Base-by-base conservation (phyloP, 768 basidiomycete genomes). In the Termitomyces sp. region DNA sequence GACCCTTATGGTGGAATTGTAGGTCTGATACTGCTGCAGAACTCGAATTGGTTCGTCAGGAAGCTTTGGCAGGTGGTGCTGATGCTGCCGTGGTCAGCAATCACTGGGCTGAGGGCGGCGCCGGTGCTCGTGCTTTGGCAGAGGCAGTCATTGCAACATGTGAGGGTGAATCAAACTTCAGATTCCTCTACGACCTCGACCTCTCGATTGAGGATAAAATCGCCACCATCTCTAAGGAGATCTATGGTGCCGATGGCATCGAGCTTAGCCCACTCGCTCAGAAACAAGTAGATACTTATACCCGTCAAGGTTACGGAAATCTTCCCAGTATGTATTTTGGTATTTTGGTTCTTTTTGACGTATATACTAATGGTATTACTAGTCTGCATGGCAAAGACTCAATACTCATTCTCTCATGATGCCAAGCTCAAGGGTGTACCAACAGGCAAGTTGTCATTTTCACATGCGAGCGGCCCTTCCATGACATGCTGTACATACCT, bases 371-470 rank as follows among this genome's bases (percentile, higher is more conserved):
- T 48, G n/a, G 63, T 62, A 49, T 60, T 67, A 50, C 54, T 63
- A 88, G 94, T 96, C 69, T 96, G 93, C 75, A 92, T 95, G 92
- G 94, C 93, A 50, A 96, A 97, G 80, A 98, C 96, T 6, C 96
- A 97, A 61, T 93, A 98, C 65, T 97, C 94, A 20, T 94, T 99
- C 77, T 96, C 94, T 26, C 94, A 96, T 69, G 90, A 99, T 66
- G 88, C 94, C 7, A 86, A 86, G 63, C 80, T 91, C 60, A 98
- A 98, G 77, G 87, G 88, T 63, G 94, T 89, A 0, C 94, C 97
- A 1, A 84, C 85, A 51, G 89, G 87, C 83, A 61, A 58, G 76
- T 64, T 43, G 2, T 43, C 58, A 46, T 52, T 46, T 48, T 6
- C 3, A 13, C 13, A 28, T 42, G 43, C 24, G 56, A 32, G 14